Conservation (phyloP, 495 filamentous ascomycete species). For the Glutinoglossum americanum region DNA sequence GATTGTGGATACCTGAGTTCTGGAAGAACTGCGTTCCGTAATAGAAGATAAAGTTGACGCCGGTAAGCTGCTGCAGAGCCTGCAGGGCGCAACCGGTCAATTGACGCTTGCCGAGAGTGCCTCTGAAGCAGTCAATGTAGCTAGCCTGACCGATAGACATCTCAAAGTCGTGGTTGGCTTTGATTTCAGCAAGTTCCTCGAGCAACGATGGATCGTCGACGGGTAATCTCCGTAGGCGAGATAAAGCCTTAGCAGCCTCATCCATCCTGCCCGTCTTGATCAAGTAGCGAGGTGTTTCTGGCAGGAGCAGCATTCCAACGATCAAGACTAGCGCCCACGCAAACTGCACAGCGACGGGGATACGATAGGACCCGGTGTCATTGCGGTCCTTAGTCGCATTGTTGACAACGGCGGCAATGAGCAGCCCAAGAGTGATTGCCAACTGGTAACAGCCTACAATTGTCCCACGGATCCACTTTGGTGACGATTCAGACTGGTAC, state of each 20-base stretch:
- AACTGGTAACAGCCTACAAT: constrained; percentile 8
- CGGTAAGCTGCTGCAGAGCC: constrained; percentile 36
- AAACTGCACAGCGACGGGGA: constrained; percentile 9
- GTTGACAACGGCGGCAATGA: constrained; percentile 8
- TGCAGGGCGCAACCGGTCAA: constrained; percentile 34
- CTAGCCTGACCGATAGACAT: constrained; percentile 6
- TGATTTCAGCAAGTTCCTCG: constrained; percentile 9
- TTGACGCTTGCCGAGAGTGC: constrained; percentile 27
- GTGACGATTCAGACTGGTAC: constrained; percentile 9
- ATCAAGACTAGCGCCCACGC: constrained; percentile 8
- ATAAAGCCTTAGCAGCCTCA: constrained; percentile 3
- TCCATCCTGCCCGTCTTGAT: constrained; percentile 8
- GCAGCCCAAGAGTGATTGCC: constrained; percentile 9
- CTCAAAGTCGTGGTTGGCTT: constrained; percentile 9
- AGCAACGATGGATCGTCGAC: constrained; percentile 6
- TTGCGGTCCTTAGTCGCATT: constrained; percentile 7
- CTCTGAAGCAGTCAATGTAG: constrained; percentile 9
- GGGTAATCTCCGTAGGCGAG: constrained; percentile 5
- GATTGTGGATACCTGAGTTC: constrained; percentile 40
- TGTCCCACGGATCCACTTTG: constrained; percentile 9
- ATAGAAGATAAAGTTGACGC: constrained; percentile 86
- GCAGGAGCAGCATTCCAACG: constrained; percentile 7
- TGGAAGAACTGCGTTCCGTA: constrained; percentile 66
- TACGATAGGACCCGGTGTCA: constrained; percentile 9
- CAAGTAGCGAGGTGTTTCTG: constrained; percentile 7